Conservation (phyloP, 2,329 filamentous ascomycete genomes). For the Pseudogymnoascus sp. region DNA sequence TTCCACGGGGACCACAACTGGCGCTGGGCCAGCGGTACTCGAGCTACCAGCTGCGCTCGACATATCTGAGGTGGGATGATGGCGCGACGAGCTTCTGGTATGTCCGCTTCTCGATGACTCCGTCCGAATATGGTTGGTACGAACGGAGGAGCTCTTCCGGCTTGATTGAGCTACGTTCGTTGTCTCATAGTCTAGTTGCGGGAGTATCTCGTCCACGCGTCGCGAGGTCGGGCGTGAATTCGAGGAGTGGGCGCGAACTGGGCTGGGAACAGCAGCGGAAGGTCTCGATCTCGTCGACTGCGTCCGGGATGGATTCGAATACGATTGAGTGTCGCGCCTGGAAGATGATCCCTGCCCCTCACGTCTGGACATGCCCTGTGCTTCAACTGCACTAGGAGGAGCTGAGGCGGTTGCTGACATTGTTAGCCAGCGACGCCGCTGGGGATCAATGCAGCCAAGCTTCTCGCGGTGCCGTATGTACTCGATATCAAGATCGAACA, state of each 20-base stretch:
- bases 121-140: conserved; percentile 17
- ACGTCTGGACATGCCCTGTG: conserved; percentile 21
- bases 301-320: conserved; percentile 24
- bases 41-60: conserved; percentile 40
- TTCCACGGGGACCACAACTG: conserved; percentile 44
- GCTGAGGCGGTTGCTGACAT: conserved; percentile 16
- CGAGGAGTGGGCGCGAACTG: conserved; percentile 22
- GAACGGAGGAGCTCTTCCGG: conserved; percentile 21
- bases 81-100: conserved; percentile 38
- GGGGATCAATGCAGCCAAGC: conserved; percentile 5
- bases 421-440: conserved; percentile 8
- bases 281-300: conserved; percentile 25
- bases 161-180: conserved; percentile 49
- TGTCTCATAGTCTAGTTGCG: conserved; percentile 68
- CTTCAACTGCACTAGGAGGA: conserved; percentile 22
- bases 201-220: conserved; percentile 38
- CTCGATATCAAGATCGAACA: not conserved
- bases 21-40: conserved; percentile 43
- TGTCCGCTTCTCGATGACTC: conserved; percentile 31
- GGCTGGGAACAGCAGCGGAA: conserved; percentile 17
- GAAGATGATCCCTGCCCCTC: conserved; percentile 8
- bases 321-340: conserved; percentile 19
- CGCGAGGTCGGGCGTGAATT: conserved; percentile 34
- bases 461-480: not conserved
- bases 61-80: conserved; percentile 38